These are phyloP conservation scores for Saprolegnia diclina DNA, from an alignment of 352 stramenopile species.

Conservation along the genomic window DNA sequence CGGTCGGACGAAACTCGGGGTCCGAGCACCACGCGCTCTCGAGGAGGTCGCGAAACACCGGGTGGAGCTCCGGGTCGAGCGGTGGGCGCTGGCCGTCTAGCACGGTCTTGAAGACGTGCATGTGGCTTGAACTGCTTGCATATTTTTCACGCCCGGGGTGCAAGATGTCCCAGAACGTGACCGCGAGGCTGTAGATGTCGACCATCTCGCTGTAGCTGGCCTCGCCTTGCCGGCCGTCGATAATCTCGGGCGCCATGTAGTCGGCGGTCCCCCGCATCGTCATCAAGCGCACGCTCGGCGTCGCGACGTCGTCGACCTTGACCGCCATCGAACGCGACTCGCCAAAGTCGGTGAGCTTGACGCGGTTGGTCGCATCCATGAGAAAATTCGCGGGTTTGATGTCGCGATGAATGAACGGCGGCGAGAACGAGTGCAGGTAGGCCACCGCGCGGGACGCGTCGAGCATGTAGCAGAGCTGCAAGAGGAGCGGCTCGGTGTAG, in stretches of 20 bases:
- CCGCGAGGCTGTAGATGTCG: constrained; percentile 55
- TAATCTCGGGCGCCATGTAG: constrained; percentile 57
- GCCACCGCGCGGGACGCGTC: constrained; percentile 54
- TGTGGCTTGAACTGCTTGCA: constrained; percentile 31
- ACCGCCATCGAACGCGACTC: constrained; percentile 32
- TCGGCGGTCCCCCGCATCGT: constrained; percentile 39
- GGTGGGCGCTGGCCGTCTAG: constrained; percentile 37
- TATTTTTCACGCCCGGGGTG: constrained; percentile 42
- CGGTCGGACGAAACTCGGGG: constrained; percentile 34
- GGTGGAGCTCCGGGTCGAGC: constrained; percentile 30
- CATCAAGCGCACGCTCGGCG: constrained; percentile 28
- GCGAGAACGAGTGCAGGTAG: constrained; percentile 70
- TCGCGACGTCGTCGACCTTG: not conserved
- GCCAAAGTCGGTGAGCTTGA: constrained; percentile 82
- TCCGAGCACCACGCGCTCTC: constrained; percentile 37
- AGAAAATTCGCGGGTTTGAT: constrained; percentile 82
- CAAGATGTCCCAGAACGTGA: constrained; percentile 71
- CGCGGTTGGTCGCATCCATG: constrained; percentile 43
- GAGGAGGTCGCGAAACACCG: constrained; percentile 33
- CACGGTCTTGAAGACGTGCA: constrained; percentile 40
- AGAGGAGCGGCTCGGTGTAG: constrained; percentile 40
- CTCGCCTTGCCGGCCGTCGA: constrained; percentile 34
- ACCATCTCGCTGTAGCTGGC: constrained; percentile 41
- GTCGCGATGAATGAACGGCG: constrained; percentile 60
- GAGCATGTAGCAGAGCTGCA: constrained; percentile 61